Base-by-base conservation (phyloP, 176 grass and related monocot genomes). In the Hordeum vulgare region DNA sequence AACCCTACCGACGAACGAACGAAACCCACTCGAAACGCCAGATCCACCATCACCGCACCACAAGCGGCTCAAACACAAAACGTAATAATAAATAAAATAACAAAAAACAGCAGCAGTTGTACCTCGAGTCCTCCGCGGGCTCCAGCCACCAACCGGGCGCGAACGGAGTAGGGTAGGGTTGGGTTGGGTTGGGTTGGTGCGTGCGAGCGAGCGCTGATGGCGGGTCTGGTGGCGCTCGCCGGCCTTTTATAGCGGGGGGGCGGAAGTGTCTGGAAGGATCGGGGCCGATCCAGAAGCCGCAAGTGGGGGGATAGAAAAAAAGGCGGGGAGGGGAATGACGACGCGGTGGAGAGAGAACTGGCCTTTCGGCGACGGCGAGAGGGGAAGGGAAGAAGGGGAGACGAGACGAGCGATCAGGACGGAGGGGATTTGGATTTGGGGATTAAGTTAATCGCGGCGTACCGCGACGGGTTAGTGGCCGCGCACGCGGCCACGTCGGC, bases 231-330 rank as follows among this genome's bases (percentile, higher is more conserved):
- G 59, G 26, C 13, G 11, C 36, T 47, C 13, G 24, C 41, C 24
- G 21, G 59, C 45, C 31, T 81, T 65, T 90, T 89, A 90, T 82
- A 85, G 29, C 9, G 77, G 40, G 3, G 61, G n/a, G 24, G 18
- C 0, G 3, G 88, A 90, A 90, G 88, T 0, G 57, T 90, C 83
- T 73, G 77, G 88, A 90, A 90, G 34, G 64, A 86, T 86, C 88
- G 56, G 51, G 72, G 81, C 24, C 33, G 12, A 21, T 89, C 88
- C 37, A 64, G 83, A 83, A 83, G 8, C 0, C 21, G 37, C 44
- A 57, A 79, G 86, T 79, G 88, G 83, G 26, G 2, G 83, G 49
- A 36, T 78, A 82, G 13, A 74, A 90, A 86, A 89, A 71, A 42
- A n/a, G 40, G 40, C 40, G 40, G 40, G 29, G 25, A 3, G 36